These are phyloP conservation scores for Bryopsis sp. DNA, from an alignment of 139 green algal genomes.

Conservation along the genomic window DNA sequence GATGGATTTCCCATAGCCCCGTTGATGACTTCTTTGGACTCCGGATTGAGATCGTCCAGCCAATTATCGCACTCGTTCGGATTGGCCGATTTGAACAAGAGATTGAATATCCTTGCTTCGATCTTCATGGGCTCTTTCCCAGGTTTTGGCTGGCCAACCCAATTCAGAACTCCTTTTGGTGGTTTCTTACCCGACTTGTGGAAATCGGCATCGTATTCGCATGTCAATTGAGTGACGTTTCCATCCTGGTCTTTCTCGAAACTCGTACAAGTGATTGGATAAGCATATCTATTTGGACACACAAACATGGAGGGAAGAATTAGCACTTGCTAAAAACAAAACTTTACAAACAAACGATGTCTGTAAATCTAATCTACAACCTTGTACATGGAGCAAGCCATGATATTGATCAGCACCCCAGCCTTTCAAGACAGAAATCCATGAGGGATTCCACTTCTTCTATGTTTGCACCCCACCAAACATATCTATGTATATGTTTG, in stretches of 20 bases:
- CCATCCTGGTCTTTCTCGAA: slow-evolving; percentile 39
- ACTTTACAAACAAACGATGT: too few species aligned
- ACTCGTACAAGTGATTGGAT: slow-evolving; percentile 69
- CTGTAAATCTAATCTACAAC: too few species aligned
- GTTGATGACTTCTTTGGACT: slow-evolving; percentile 41
- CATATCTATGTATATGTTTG: not conserved
- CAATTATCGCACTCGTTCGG: slow-evolving; percentile 46
- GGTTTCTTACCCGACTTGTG: slow-evolving; percentile 47
- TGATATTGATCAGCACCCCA: not conserved
- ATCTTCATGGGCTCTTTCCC: slow-evolving; percentile 40
- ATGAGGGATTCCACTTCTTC: too few species aligned
- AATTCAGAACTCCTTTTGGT: slow-evolving; percentile 95
- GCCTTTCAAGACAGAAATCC: not conserved
- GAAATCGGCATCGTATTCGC: slow-evolving; percentile 7
- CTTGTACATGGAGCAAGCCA: too few species aligned
- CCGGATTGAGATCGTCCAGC: slow-evolving; percentile 77
- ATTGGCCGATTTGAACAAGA: slow-evolving; percentile 77
- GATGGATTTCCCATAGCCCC: slow-evolving; percentile 32
- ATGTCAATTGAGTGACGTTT: slow-evolving; percentile 54
- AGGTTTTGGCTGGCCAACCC: slow-evolving; percentile 71
- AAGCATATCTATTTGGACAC: slow-evolving; percentile 91
- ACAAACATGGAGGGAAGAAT: too few species aligned
- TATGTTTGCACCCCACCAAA: too few species aligned
- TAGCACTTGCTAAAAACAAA: slow-evolving; percentile 1
- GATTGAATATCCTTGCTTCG: slow-evolving; percentile 68